Percentiles rank a stretch among this genome's conserved stretches.
Conservation (phyloP, 2,329 filamentous ascomycete genomes). For the Sporothrix luriei region DNA sequence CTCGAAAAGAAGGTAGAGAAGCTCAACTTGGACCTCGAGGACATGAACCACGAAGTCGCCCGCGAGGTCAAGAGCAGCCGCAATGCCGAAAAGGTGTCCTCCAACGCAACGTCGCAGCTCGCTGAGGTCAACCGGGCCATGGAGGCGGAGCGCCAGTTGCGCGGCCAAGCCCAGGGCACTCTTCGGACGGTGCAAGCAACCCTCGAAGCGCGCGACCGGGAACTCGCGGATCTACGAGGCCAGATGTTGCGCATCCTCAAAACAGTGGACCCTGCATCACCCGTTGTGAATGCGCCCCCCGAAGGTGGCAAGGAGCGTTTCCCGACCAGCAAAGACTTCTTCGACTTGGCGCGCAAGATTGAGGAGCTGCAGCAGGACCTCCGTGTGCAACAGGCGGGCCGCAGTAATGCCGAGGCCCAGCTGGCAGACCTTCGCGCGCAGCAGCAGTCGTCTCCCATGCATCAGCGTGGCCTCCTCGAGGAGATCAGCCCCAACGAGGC, state of each 20-base stretch:
- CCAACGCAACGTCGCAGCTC: constrained; percentile 76
- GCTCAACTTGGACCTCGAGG: constrained; percentile 81
- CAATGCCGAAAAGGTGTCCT: constrained; percentile 86
- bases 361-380: constrained; percentile 88
- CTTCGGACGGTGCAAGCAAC: constrained; percentile 77
- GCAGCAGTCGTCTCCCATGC: constrained; percentile 52
- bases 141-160: constrained; percentile 85
- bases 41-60: constrained; percentile 88
- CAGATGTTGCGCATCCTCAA: constrained; percentile 83
- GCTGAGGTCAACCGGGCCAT: constrained; percentile 87
- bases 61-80: constrained; percentile 87
- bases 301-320: constrained; percentile 26
- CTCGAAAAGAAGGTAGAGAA: constrained; percentile 96
- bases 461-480: constrained; percentile 72
- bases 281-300: constrained; percentile 60
- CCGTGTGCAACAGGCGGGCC: constrained; percentile 77
- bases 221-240: constrained; percentile 76
- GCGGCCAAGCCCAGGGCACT: constrained; percentile 81
- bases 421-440: constrained; percentile 74
- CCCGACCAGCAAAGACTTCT: constrained; percentile 44
- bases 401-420: constrained; percentile 79
- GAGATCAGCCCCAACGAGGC: constrained; percentile 86
- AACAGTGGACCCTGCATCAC: constrained; percentile 77
- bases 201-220: constrained; percentile 76
- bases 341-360: constrained; percentile 82